Evolutionary conservation across 1,284 basidiomycete genomes (phyloP), one percentile per base, ranked within the genome.

Genomic region (Rhizoctonia solani): DNA sequence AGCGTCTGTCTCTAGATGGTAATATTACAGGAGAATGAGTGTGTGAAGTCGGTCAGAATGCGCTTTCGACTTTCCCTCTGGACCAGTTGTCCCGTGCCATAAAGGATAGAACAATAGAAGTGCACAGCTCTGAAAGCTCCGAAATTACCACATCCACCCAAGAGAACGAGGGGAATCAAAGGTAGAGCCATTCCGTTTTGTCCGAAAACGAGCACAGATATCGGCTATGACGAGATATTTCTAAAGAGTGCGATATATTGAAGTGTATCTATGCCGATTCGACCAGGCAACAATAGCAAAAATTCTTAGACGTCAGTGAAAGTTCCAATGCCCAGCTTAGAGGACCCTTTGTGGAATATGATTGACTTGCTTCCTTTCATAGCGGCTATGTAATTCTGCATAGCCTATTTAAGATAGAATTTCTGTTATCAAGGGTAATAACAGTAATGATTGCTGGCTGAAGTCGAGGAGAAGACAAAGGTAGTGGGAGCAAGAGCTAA

Each of bases 381-480:
- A 11, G 32, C 21, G 58, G 58, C 58, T 2, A 32, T 61, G 58
- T 37, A 19, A 42, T 2, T 3, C 23, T 30, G 3, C 16, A 21
- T 19, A 9, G 4, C 14, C 14, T 34, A 1, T 13, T 55, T 34
- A 39, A 23, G 4, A 55, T 5, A 34, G 21, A 30, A 30, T 27
- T 50, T 25, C 30, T 23, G 19, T 46, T 14, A n/a, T 50, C n/a
- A 61, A 50, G 13, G 30, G n/a, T 14, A 3, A 3, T 25, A 44
- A n/a, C 29, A 29, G 14, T 34, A 21, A 32, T 5, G 30, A 61
- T 39, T 39, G 32, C 47, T 27, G 21, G 58, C 50, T 21, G 58
- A 61, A 61, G 58, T 61, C 47, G 25, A 39, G 23, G 19, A 23
- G n/a, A n/a, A 47, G 46, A 61, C 58, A 61, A 61, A 61, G 58